A percentile compares a stretch with the other conserved stretches of the same genome.
phyloP scores from a whole-genome alignment of 2,329 filamentous ascomycete genomes.

The Trichoderma sp. region DNA sequence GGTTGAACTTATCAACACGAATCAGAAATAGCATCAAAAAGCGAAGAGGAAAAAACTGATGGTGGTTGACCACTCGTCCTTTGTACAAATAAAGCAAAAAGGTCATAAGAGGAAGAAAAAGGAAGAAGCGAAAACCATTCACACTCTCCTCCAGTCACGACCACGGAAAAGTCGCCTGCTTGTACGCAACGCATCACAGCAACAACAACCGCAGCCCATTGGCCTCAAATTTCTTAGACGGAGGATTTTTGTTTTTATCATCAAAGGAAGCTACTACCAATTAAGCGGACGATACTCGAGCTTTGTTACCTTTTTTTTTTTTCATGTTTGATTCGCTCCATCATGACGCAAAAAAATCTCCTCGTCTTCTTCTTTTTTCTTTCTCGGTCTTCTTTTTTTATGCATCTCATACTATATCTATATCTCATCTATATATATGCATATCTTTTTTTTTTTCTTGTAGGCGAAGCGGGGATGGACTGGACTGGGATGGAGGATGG shows the following conservation, averaged over 20 bases:
- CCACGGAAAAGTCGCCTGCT: background rate
- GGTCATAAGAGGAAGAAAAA: background rate
- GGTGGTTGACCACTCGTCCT: background rate
- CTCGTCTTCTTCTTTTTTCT: background rate
- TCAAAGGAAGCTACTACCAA: background rate
- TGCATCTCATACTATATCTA: too few relatives aligned
- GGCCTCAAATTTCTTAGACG: constrained; percentile 5
- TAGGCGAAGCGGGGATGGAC: background rate
- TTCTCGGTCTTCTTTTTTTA: background rate
- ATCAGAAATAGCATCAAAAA: background rate
- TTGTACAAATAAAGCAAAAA: background rate
- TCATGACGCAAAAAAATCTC: background rate
- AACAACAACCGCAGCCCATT: background rate
- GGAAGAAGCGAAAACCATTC: background rate
- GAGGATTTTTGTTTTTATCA: background rate
- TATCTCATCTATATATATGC: background rate
- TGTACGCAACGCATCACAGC: background rate
- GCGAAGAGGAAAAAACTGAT: background rate
- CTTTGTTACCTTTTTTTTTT: background rate
- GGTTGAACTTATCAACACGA: background rate
- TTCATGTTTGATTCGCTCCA: background rate
- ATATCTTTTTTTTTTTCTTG: background rate
- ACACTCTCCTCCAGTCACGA: background rate
- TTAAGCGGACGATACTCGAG: background rate
- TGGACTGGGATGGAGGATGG: background rate